Evolutionary conservation across 2,329 filamentous ascomycete genomes (phyloP).

Genomic region (Ascochyta lentis): DNA sequence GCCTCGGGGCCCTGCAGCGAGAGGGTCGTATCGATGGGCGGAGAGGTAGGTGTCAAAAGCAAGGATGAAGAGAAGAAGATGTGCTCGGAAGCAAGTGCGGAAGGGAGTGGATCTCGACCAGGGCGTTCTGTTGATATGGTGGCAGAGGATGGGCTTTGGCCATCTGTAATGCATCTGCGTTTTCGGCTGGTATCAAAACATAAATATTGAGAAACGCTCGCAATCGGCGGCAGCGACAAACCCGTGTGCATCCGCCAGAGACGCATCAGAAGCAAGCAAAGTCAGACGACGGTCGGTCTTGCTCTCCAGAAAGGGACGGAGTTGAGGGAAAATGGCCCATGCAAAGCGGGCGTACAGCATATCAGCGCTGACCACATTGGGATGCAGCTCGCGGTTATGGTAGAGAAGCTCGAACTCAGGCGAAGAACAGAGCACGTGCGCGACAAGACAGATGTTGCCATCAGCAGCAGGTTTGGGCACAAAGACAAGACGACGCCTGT

Average conservation of each 20-base stretch:
- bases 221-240: constrained; percentile 12
- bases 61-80: neutral
- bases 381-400: constrained; percentile 16
- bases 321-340: constrained; percentile 16
- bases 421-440: constrained; percentile 4
- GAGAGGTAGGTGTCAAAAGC: neutral
- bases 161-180: neutral
- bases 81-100: neutral
- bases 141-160: neutral
- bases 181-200: neutral
- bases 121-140: neutral
- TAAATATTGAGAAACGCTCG: constrained; percentile 2
- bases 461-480: constrained; percentile 19
- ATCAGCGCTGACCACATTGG: constrained; percentile 8
- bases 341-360: constrained; percentile 18
- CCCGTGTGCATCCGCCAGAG: neutral
- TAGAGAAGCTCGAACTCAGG: constrained; percentile 18
- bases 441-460: constrained; percentile 8
- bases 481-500: constrained; percentile 22
- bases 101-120: neutral
- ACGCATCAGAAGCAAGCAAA: neutral
- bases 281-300: constrained; percentile 9
- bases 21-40: constrained; percentile 1
- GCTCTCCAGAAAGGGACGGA: constrained; percentile 11
- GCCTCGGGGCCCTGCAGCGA: constrained; percentile 2